Evolutionary conservation across 23 red algal species (phyloP), one percentile per base, ranked within the genome.

Genomic region (Gracilaria domingensis): DNA sequence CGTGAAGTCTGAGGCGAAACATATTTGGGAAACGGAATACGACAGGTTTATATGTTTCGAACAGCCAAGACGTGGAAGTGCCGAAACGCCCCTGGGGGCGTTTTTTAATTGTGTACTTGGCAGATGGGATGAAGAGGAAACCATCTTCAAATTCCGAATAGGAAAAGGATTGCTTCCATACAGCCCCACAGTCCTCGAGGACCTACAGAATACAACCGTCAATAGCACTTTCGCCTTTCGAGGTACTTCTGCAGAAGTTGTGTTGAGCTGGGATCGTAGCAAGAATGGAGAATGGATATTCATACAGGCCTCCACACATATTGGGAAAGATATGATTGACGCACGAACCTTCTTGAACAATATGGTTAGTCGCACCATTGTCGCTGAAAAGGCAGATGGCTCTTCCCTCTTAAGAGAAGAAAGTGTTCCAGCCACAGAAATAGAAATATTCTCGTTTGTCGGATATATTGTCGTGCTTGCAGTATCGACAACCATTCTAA

Each of bases 71-170:
- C 59, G 28, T n/a, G 59, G 59, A n/a, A 28, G 7, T 64, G 5
- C 28, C 4, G 59, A 20, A 20, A 28, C 8, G 5, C 59, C 59
- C 21, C 59, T 64, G 59, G n/a, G 21, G 21, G 21, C 59, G 8
- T 64, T 64, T 30, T 64, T 64, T 18, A 64, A 64, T 18, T 67
- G 62, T 25, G 62, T 67, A 12, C 62, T 67, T 35, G 62, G 62
- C 2, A 36, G 12, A 33, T 67, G 62, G 62, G 20, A 67, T 35
- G 33, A 67, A 36, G 33, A 67, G 9, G 5, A 12, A 36, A 67
- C 62, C 17, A 25, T 12, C 26, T 67, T 67, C 24, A 67, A 1
- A 67, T 32, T 67, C 33, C 62, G 62, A 29, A 30, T 67, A 30
- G 62, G 62, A 29, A 67, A 67, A 36, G 62, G 28, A 33, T 67